Conservation (phyloP, 148 eudicot genomes). For the Arbutus unedo region DNA sequence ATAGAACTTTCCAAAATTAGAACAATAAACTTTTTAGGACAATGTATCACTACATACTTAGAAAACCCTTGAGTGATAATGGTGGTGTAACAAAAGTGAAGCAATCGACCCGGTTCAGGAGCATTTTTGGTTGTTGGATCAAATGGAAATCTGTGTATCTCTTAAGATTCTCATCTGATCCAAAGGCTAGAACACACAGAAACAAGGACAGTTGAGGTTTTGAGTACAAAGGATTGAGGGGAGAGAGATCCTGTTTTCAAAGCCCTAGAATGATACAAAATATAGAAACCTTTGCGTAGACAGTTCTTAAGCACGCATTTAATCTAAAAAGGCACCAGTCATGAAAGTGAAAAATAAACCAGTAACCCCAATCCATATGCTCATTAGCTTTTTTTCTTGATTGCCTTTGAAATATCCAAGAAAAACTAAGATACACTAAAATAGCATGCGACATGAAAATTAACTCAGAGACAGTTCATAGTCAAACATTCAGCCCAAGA, state of each 20-base stretch:
- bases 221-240: no score
- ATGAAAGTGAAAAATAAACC: background rate
- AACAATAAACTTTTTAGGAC: no score
- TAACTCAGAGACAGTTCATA: background rate
- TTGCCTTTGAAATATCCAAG: conserved; percentile 4
- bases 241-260: background rate
- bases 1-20: no score
- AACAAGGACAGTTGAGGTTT: no score
- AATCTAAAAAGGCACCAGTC: background rate
- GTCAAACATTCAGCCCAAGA: background rate
- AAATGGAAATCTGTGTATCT: no score
- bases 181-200: no score
- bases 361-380: background rate
- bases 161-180: no score
- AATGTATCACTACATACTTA: no score
- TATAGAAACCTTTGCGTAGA: background rate
- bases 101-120: no score
- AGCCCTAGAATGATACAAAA: background rate
- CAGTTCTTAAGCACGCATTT: background rate
- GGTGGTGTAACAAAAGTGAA: no score
- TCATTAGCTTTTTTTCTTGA: background rate
- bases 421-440: background rate
- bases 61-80: no score
- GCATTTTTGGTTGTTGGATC: no score
- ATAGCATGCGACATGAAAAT: background rate